These are phyloP conservation scores for Leccinum imitatum DNA, from an alignment of 768 basidiomycete genomes.

Conservation along the genomic window DNA sequence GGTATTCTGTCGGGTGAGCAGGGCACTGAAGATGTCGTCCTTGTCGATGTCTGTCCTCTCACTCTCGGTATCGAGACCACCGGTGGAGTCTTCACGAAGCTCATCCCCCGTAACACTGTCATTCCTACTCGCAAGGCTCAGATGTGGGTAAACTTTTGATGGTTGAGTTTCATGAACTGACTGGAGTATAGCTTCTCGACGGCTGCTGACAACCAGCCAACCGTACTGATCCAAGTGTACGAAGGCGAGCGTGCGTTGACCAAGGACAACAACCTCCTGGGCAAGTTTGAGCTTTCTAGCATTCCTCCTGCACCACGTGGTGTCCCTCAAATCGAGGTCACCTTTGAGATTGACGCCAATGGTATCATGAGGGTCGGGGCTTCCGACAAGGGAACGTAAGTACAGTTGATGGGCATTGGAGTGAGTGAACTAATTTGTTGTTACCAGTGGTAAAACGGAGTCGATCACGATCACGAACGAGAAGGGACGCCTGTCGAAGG, in stretches of 20 bases:
- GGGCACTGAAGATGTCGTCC: slow-evolving; percentile 84
- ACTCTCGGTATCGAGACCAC: slow-evolving; percentile 99
- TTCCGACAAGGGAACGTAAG: slow-evolving; percentile 90
- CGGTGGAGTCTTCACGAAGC: slow-evolving; percentile 96
- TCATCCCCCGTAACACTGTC: slow-evolving; percentile 95
- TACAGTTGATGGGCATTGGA: slow-evolving; percentile 5
- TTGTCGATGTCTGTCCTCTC: slow-evolving; percentile 95
- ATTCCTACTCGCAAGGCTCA: slow-evolving; percentile 97
- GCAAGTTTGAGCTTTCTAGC: slow-evolving; percentile 90
- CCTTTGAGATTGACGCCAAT: slow-evolving; percentile 93
- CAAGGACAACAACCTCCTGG: slow-evolving; percentile 98
- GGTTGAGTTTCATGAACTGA: not conserved
- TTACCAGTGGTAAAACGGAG: slow-evolving; percentile 71
- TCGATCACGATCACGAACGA: slow-evolving; percentile 95
- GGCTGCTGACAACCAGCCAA: slow-evolving; percentile 90
- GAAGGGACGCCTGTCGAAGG: slow-evolving; percentile 86
- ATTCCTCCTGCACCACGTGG: slow-evolving; percentile 95
- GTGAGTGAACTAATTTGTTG: not conserved
- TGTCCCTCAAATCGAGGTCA: no score
- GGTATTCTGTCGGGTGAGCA: slow-evolving; percentile 96
- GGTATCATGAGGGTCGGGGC: slow-evolving; percentile 95
- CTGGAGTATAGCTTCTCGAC: slow-evolving; percentile 57
- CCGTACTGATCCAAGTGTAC: slow-evolving; percentile 94
- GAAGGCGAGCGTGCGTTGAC: slow-evolving; percentile 97
- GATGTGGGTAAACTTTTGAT: slow-evolving; percentile 48